Percentiles rank a stretch among this genome's conserved stretches.
These are phyloP conservation scores for Paramecium primaurelia DNA, from an alignment of 73 alveolate genomes.

Conservation along the genomic window DNA sequence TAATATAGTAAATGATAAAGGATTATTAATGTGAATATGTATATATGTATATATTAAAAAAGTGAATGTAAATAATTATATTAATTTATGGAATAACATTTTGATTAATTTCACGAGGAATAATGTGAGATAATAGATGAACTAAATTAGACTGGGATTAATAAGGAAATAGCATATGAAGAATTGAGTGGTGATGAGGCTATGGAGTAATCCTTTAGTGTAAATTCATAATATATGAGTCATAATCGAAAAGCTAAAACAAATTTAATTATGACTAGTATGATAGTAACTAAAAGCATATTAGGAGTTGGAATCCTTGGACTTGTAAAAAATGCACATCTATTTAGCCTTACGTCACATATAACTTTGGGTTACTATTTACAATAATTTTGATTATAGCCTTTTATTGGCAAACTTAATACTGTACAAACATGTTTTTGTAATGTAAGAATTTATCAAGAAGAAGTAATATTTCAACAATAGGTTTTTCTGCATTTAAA, in stretches of 20 bases:
- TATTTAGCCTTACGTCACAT: slow-evolving; percentile 37
- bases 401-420: neutral
- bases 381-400: neutral
- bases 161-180: neutral
- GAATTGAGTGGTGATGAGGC: slow-evolving; percentile 42
- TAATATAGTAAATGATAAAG: neutral
- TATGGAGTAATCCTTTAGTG: slow-evolving; percentile 9
- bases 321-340: neutral
- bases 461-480: slow-evolving; percentile 13
- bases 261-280: neutral
- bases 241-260: neutral
- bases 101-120: neutral
- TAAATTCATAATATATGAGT: neutral
- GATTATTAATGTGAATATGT: neutral
- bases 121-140: neutral
- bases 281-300: neutral
- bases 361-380: slow-evolving; percentile 16
- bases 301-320: slow-evolving; percentile 46
- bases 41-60: neutral
- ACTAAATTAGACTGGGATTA: neutral
- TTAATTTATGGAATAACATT: neutral
- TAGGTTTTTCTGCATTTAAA: neutral
- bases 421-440: neutral
- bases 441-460: neutral
- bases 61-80: neutral